Conservation (phyloP, 2,329 filamentous ascomycete genomes). For the Macrophomina pseudophaseolina region DNA sequence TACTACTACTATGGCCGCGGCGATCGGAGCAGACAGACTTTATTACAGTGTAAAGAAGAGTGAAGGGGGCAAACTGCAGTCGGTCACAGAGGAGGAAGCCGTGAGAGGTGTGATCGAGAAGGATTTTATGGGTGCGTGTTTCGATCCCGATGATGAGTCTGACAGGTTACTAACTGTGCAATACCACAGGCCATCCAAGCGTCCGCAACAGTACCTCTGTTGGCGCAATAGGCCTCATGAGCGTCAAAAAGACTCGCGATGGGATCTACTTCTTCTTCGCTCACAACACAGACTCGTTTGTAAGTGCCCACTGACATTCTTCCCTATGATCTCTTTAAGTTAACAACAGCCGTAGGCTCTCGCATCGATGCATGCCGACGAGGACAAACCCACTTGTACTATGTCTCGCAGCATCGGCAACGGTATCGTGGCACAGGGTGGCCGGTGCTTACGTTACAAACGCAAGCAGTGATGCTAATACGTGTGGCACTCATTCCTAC, state of each 20-base stretch:
- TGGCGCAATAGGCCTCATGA: constrained; percentile 90
- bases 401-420: constrained; percentile 77
- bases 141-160: background rate
- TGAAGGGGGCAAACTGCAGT: constrained; percentile 61
- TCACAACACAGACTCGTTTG: constrained; percentile 90
- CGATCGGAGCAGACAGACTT: constrained; percentile 82
- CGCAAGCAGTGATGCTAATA: constrained; percentile 33
- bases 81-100: constrained; percentile 76
- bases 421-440: constrained; percentile 59
- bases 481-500: background rate
- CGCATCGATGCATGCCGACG: constrained; percentile 83
- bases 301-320: constrained; percentile 38
- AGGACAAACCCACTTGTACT: constrained; percentile 75
- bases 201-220: constrained; percentile 78
- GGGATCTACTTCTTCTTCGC: constrained; percentile 89
- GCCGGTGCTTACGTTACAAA: constrained; percentile 53
- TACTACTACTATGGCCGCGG: constrained; percentile 91
- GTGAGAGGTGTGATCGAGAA: constrained; percentile 77
- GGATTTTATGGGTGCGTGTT: constrained; percentile 79
- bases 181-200: constrained; percentile 69
- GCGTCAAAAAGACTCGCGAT: constrained; percentile 78
- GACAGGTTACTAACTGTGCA: constrained; percentile 7
- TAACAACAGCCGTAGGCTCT: constrained; percentile 61
- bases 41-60: constrained; percentile 71
- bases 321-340: background rate